Conservation (phyloP, 768 basidiomycete genomes). For the Paxillus ammoniavirescens region DNA sequence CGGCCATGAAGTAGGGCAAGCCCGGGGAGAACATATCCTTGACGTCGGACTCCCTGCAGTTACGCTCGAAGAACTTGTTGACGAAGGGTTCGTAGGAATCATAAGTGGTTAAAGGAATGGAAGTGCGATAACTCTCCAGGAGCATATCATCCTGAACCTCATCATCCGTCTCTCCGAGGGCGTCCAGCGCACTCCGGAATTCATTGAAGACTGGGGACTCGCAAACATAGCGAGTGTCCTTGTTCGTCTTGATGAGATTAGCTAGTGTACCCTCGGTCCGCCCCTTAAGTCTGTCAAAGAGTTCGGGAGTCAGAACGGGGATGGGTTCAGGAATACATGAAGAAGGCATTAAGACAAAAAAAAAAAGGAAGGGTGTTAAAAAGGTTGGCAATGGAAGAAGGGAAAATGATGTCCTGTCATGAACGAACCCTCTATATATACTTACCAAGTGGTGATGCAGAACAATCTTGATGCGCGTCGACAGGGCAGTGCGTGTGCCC, state of each 20-base stretch:
- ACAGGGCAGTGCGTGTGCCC: too few relatives aligned
- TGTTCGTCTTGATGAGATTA: slow-evolving; percentile 12
- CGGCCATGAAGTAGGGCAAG: slow-evolving; percentile 18
- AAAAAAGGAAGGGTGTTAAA: too few relatives aligned
- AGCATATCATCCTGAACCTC: slow-evolving; percentile 6
- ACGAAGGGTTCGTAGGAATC: slow-evolving; percentile 20
- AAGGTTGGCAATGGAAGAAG: too few relatives aligned
- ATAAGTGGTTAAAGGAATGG: slow-evolving; percentile 19
- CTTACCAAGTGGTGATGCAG: too few relatives aligned
- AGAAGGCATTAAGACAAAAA: not conserved
- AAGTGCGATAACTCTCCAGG: slow-evolving; percentile 13
- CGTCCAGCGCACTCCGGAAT: slow-evolving; percentile 13
- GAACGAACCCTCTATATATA: too few relatives aligned
- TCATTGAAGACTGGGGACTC: slow-evolving; percentile 12
- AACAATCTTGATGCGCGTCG: too few relatives aligned
- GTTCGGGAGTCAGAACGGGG: slow-evolving; percentile 1
- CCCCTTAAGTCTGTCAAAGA: not conserved
- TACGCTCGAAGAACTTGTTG: slow-evolving; percentile 4
- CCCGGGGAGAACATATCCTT: slow-evolving; percentile 23
- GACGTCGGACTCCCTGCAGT: slow-evolving; percentile 9
- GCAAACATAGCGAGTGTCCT: slow-evolving; percentile 10
- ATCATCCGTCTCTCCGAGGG: not conserved
- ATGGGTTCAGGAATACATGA: not conserved
- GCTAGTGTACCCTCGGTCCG: slow-evolving; percentile 6
- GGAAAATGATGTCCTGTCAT: too few relatives aligned